Evolutionary conservation across 2,329 filamentous ascomycete genomes (phyloP).

Genomic region (Sarocladium kiliense): DNA sequence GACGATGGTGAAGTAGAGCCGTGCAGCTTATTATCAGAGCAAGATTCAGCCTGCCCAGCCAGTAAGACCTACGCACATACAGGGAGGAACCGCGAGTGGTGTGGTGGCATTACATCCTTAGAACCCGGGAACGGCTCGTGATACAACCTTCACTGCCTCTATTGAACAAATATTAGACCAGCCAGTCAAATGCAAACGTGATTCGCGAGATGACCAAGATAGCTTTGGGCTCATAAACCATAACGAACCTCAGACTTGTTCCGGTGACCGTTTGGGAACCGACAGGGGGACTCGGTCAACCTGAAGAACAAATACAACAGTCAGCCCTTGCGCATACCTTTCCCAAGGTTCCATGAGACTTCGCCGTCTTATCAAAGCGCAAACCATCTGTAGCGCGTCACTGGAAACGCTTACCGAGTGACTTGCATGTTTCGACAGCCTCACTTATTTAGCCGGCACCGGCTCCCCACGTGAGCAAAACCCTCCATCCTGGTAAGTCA

Average conservation of each 20-base stretch:
- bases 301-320: background rate
- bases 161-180: too few species aligned
- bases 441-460: slow-evolving; percentile 3
- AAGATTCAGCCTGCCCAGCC: too few species aligned
- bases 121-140: too few species aligned
- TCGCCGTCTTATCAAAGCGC: background rate
- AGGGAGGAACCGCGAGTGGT: too few species aligned
- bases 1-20: background rate
- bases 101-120: too few species aligned
- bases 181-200: background rate
- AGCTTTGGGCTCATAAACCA: background rate
- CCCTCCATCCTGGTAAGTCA: background rate
- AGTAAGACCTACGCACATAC: too few species aligned
- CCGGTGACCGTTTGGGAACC: background rate
- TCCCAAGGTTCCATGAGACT: background rate
- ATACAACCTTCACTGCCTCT: too few species aligned
- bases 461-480: background rate
- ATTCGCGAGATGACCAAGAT: background rate
- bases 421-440: background rate
- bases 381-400: background rate
- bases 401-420: background rate
- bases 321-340: background rate
- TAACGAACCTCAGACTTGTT: background rate
- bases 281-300: background rate
- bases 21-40: background rate